Evolutionary conservation across 2,329 filamentous ascomycete genomes (phyloP).

Genomic region (Cladosporium austrohemisphaericum): DNA sequence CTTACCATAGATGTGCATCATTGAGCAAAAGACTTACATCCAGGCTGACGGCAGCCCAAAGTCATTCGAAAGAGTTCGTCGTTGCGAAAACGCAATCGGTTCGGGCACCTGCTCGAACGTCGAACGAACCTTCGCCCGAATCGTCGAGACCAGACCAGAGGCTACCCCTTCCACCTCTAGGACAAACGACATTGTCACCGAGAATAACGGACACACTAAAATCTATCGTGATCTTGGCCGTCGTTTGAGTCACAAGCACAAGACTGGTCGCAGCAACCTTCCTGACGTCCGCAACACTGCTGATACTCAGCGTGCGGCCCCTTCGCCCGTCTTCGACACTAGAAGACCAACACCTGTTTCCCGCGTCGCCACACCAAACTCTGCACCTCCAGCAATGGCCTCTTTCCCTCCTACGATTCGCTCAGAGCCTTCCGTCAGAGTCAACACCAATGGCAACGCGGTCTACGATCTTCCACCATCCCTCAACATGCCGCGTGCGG

Average conservation of each 20-base stretch:
- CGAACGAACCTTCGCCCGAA: constrained; percentile 12
- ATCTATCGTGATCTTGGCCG: constrained; percentile 23
- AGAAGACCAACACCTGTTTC: constrained; percentile 22
- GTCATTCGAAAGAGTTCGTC: constrained; percentile 20
- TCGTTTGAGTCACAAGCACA: constrained; percentile 22
- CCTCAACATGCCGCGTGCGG: constrained; percentile 18
- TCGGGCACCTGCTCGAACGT: constrained; percentile 23
- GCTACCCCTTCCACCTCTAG: constrained; percentile 12
- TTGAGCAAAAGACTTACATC: constrained; percentile 29
- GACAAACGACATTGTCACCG: constrained; percentile 23
- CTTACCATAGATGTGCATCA: constrained; percentile 27
- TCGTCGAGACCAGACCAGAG: constrained; percentile 23
- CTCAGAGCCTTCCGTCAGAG: constrained; percentile 1
- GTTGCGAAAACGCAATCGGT: constrained; percentile 23
- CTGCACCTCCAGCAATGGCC: constrained; percentile 3
- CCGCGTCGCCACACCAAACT: constrained; percentile 5
- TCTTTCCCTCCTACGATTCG: not conserved
- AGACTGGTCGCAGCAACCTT: constrained; percentile 17
- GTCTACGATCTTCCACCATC: constrained; percentile 24
- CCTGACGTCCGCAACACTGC: constrained; percentile 17
- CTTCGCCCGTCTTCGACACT: constrained; percentile 25
- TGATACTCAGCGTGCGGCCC: constrained; percentile 20
- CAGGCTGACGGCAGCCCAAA: constrained; percentile 23
- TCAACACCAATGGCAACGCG: constrained; percentile 25
- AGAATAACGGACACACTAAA: constrained; percentile 21